phyloP scores from a whole-genome alignment of 2,329 filamentous ascomycete species.

The Fusarium devonianum region DNA sequence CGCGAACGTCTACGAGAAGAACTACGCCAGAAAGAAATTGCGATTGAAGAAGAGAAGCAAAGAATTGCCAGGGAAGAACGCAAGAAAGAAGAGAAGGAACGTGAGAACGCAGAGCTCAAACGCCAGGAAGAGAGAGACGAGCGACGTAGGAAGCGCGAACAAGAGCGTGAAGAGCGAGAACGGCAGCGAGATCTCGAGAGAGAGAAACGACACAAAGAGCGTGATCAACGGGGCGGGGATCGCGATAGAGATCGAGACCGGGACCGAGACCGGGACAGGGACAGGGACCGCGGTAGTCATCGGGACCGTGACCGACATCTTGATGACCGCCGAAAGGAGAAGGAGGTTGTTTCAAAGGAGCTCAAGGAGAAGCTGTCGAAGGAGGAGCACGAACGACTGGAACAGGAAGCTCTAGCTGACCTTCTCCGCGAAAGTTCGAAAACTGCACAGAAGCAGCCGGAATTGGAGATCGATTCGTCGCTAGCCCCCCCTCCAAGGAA shows the following conservation, averaged over 20 bases:
- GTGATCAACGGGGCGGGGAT: conserved; percentile 48
- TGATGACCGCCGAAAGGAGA: conserved; percentile 45
- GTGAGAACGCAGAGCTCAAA: conserved; percentile 58
- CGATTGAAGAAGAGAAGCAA: conserved; percentile 68
- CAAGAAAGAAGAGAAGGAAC: conserved; percentile 57
- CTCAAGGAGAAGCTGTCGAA: conserved; percentile 63
- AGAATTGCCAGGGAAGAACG: conserved; percentile 65
- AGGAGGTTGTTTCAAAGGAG: conserved; percentile 52
- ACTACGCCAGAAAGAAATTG: conserved; percentile 64
- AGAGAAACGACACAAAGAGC: conserved; percentile 51
- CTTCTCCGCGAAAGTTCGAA: conserved; percentile 66
- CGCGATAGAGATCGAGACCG: conserved; percentile 42
- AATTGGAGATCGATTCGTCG: conserved; percentile 64
- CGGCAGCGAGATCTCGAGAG: conserved; percentile 51
- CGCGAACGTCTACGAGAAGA: conserved; percentile 69
- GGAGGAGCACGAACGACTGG: conserved; percentile 64
- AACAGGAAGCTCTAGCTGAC: conserved; percentile 65
- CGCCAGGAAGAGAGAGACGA: conserved; percentile 60
- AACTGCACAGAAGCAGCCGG: conserved; percentile 56
- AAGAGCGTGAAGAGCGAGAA: conserved; percentile 64
- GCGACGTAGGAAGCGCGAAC: conserved; percentile 58
- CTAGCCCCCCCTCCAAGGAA: conserved; percentile 63
- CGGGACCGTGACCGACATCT: conserved; percentile 43
- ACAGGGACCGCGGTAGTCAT: conserved; percentile 41
- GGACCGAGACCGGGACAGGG: conserved; percentile 43